These are phyloP conservation scores for Dillenia turbinata DNA, from an alignment of 164 flowering plant species.

Conservation along the genomic window DNA sequence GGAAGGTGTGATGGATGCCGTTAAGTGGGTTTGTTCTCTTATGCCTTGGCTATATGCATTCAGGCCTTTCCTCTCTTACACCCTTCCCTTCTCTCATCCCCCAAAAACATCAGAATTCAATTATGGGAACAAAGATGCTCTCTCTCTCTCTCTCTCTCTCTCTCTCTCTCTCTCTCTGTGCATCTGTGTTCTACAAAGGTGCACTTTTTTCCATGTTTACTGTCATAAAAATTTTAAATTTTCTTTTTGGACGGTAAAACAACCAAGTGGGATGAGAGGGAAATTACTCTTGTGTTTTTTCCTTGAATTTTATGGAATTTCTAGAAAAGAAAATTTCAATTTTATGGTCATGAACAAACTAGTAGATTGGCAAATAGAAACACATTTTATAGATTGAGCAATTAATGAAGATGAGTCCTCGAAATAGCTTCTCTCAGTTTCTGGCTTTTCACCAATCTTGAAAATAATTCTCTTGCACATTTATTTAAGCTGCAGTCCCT, in stretches of 20 bases:
- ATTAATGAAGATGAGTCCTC: slow-evolving; percentile 5
- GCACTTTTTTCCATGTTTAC: background rate
- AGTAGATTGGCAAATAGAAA: slow-evolving; percentile 1
- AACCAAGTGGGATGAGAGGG: background rate
- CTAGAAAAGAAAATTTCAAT: slow-evolving; percentile 10
- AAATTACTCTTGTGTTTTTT: slow-evolving; percentile 1
- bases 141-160: slow-evolving; percentile 17
- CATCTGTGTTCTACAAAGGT: background rate
- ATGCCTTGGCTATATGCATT: slow-evolving; percentile 43
- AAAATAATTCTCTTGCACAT: slow-evolving; percentile 14
- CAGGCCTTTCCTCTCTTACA: slow-evolving; percentile 20
- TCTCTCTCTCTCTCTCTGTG: slow-evolving; percentile 14
- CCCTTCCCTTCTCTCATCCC: slow-evolving; percentile 27
- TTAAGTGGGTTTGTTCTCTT: slow-evolving; percentile 43
- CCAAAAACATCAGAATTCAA: slow-evolving; percentile 23
- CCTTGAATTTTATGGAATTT: background rate
- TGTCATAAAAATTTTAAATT: background rate
- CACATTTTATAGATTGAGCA: slow-evolving; percentile 9
- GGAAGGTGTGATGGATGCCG: slow-evolving; percentile 18
- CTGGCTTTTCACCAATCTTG: slow-evolving; percentile 15
- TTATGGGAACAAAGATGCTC: slow-evolving; percentile 6
- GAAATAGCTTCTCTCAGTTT: background rate
- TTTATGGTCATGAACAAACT: slow-evolving; percentile 14
- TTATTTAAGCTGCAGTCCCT: slow-evolving; percentile 15
- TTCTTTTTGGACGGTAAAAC: background rate